Evolutionary conservation across 352 stramenopile genomes (phyloP).

Genomic region (Phytophthora vignae): DNA sequence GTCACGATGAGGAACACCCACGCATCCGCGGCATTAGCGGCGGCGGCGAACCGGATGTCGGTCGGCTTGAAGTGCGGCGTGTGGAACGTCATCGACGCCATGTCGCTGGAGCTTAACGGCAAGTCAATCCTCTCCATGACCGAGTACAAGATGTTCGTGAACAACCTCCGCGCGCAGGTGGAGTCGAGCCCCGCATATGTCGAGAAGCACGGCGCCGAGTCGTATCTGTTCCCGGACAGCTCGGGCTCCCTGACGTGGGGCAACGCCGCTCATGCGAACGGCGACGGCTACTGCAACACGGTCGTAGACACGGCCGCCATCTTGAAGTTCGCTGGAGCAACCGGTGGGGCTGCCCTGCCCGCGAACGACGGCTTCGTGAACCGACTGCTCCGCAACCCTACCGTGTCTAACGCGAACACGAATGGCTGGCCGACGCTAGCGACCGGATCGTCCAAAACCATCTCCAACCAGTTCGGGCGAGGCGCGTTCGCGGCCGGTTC

Average conservation of each 20-base stretch:
- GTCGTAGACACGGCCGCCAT: neutral
- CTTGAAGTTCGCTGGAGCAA: neutral
- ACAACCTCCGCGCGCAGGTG: neutral
- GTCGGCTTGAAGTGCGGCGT: neutral
- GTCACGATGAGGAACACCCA: neutral
- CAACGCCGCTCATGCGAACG: neutral
- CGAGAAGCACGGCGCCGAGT: neutral
- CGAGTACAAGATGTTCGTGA: neutral
- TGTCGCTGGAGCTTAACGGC: neutral
- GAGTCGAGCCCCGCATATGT: neutral
- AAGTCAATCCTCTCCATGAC: neutral
- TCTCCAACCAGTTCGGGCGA: neutral
- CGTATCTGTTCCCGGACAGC: neutral
- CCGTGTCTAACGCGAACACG: neutral
- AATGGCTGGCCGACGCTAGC: neutral
- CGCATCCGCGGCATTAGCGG: no score
- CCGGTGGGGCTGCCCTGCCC: neutral
- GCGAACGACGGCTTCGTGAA: neutral
- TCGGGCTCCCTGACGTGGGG: neutral
- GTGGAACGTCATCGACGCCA: neutral
- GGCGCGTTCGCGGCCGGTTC: neutral
- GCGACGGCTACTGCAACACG: neutral
- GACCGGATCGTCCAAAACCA: neutral
- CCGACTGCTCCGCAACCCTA: neutral
- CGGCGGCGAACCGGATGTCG: neutral